A percentile compares a stretch with the other conserved stretches of the same genome.
Conservation (phyloP, 768 basidiomycete species). For the Amanita subjunquillea region DNA sequence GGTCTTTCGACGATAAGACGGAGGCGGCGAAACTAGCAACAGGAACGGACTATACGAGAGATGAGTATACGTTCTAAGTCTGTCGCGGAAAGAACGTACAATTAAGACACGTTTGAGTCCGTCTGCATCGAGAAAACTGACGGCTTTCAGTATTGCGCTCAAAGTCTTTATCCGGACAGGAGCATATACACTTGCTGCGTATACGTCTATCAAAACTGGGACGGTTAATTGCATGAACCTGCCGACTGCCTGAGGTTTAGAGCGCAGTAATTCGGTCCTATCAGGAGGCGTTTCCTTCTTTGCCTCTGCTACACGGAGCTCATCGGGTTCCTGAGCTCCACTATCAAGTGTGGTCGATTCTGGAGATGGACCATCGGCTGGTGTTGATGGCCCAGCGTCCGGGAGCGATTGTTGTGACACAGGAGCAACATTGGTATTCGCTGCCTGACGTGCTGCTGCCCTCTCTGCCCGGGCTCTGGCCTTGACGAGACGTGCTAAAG, state of each 20-base stretch:
- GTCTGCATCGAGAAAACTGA: slow-evolving; percentile 76
- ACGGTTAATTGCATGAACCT: slow-evolving; percentile 84
- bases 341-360: slow-evolving; percentile 15
- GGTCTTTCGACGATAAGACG: slow-evolving; percentile 87
- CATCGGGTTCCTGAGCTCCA: slow-evolving; percentile 32
- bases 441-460: slow-evolving; percentile 54
- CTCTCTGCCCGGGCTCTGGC: slow-evolving; percentile 78
- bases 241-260: slow-evolving; percentile 64
- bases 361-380: slow-evolving; percentile 18
- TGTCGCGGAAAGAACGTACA: slow-evolving; percentile 32
- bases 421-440: slow-evolving; percentile 16
- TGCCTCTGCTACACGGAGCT: slow-evolving; percentile 22
- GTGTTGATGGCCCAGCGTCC: slow-evolving; percentile 11
- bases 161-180: slow-evolving; percentile 85
- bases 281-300: slow-evolving; percentile 30
- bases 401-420: slow-evolving; percentile 17
- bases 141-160: slow-evolving; percentile 80
- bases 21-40: slow-evolving; percentile 93
- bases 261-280: slow-evolving; percentile 67
- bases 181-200: slow-evolving; percentile 90
- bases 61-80: slow-evolving; percentile 4
- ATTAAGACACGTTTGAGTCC: slow-evolving; percentile 68
- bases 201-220: slow-evolving; percentile 96
- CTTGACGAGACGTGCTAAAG: slow-evolving; percentile 64
- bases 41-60: slow-evolving; percentile 65